Base-by-base conservation (phyloP, 257 asterid species). In the Salvia miltiorrhiza region DNA sequence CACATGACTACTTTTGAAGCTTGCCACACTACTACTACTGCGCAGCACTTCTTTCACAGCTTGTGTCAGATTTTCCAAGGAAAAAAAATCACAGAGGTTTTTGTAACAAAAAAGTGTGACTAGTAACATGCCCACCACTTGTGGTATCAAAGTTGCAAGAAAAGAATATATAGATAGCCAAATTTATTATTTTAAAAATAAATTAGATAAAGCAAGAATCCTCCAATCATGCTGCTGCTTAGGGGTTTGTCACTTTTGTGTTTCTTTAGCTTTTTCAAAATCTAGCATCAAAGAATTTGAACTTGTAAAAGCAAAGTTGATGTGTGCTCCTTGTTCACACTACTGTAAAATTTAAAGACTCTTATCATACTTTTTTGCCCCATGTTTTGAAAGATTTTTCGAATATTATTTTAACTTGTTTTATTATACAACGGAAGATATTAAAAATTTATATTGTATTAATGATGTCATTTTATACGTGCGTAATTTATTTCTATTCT, bases 71-170 rank as follows among this genome's bases (percentile, higher is more conserved):
- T 60, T 65, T 23, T 58, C 58, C 24, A 77, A 68, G 43, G 39
- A 71, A 73, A 77, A 67, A 2, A 37, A 37, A 37, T 7, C n/a
- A 67, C 71, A 60, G 35, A 39, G 43, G 43, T n/a, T 83, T 85
- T 73, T 77, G 83, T 79, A 73, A 74, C 72, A 76, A 80, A 82
- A 81, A 14, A 43, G 24, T 37, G 86, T 74, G 78, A 61, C 76
- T 70, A 44, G 80, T 68, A 86, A 84, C 87, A 74, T 85, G 93
- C 78, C 77, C 57, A 57, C 94, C 86, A 88, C 87, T 86, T 88
- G 86, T 77, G 68, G 68, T 19, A 60, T 52, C 79, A 84, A 87
- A 84, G 90, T 72, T 70, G 74, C 71, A 80, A 77, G 86, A 70
- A 89, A 79, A 84, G 87, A 76, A 83, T 79, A 83, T 75, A 68